A percentile compares a stretch with the other conserved stretches of the same genome.
Conservation (phyloP, 345 rosid species). For the Sisymbrium altissimum region DNA sequence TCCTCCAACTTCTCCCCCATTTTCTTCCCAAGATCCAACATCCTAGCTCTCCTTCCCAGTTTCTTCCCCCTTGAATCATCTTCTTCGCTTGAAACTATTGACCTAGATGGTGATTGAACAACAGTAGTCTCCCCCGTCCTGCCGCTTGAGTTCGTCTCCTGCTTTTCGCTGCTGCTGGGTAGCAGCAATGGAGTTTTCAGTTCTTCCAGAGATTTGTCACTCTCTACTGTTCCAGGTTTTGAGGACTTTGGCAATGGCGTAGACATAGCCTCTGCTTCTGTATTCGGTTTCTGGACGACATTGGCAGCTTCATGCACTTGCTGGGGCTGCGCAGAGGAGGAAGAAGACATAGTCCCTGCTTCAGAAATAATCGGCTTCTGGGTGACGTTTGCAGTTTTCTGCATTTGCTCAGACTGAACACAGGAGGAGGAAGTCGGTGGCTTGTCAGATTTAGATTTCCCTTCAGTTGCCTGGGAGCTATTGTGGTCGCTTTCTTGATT, state of each 20-base stretch:
- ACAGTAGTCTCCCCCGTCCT: slow-evolving; percentile 32
- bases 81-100: slow-evolving; percentile 36
- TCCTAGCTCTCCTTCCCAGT: slow-evolving; percentile 65
- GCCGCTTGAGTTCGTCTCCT: slow-evolving; percentile 29
- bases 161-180: slow-evolving; percentile 30
- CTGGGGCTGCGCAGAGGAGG: slow-evolving; percentile 38
- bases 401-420: slow-evolving; percentile 37
- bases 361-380: slow-evolving; percentile 24
- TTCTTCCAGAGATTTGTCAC: slow-evolving; percentile 48
- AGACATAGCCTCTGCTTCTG: slow-evolving; percentile 13
- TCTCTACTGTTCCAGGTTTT: slow-evolving; percentile 16
- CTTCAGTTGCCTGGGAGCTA: slow-evolving; percentile 30
- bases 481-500: slow-evolving; percentile 54
- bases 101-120: slow-evolving; percentile 28
- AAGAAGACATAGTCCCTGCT: slow-evolving; percentile 9
- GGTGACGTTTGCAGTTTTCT: slow-evolving; percentile 28
- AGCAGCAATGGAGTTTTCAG: slow-evolving; percentile 49
- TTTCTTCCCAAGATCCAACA: slow-evolving; percentile 80
- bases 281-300: slow-evolving; percentile 8
- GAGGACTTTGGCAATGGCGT: slow-evolving; percentile 31
- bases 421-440: slow-evolving; percentile 35
- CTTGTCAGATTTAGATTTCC: slow-evolving; percentile 35
- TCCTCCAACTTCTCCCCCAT: slow-evolving; percentile 93
- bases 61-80: slow-evolving; percentile 61
- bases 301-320: slow-evolving; percentile 31